A percentile compares a stretch with the other conserved stretches of the same genome.
These are phyloP conservation scores for Pseudoneurospora amorphoporcata DNA, from an alignment of 495 filamentous ascomycete species.

Conservation along the genomic window DNA sequence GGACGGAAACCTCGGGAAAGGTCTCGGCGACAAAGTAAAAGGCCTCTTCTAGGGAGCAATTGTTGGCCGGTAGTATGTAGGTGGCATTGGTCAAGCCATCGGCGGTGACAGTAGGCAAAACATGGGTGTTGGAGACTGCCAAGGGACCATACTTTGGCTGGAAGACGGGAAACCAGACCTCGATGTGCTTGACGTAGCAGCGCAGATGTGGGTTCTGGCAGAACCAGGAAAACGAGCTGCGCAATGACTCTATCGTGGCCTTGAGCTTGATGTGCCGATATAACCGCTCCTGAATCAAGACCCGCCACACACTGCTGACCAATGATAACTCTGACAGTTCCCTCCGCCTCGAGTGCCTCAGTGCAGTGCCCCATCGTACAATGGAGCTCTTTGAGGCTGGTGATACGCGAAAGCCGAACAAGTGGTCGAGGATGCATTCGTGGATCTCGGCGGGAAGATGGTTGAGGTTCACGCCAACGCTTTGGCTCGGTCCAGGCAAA, in stretches of 20 bases:
- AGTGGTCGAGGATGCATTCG: conserved; percentile 56
- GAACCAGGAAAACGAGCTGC: conserved; percentile 49
- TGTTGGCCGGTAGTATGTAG: conserved; percentile 47
- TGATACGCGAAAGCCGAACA: conserved; percentile 55
- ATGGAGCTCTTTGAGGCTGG: conserved; percentile 43
- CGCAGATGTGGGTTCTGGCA: conserved; percentile 45
- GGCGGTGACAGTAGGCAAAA: conserved; percentile 35
- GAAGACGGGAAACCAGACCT: conserved; percentile 67
- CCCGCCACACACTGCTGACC: conserved; percentile 51
- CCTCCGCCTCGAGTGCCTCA: conserved; percentile 57
- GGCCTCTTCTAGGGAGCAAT: conserved; percentile 57
- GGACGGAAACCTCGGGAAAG: conserved; percentile 49
- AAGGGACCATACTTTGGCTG: conserved; percentile 37
- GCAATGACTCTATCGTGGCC: conserved; percentile 49
- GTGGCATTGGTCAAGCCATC: conserved; percentile 40
- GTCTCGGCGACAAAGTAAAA: conserved; percentile 47
- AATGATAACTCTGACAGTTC: conserved; percentile 55
- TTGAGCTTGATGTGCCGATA: conserved; percentile 68
- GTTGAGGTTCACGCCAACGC: conserved; percentile 35
- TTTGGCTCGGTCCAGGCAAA: conserved; percentile 19
- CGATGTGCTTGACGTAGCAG: conserved; percentile 55
- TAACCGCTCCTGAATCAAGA: conserved; percentile 55
- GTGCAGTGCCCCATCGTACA: conserved; percentile 50
- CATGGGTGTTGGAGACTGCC: conserved; percentile 30
- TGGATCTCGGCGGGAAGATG: conserved; percentile 61